A percentile compares a stretch with the other conserved stretches of the same genome.
These are phyloP conservation scores for Aspergillus jensenii DNA, from an alignment of 2,329 filamentous ascomycete species.

Conservation along the genomic window DNA sequence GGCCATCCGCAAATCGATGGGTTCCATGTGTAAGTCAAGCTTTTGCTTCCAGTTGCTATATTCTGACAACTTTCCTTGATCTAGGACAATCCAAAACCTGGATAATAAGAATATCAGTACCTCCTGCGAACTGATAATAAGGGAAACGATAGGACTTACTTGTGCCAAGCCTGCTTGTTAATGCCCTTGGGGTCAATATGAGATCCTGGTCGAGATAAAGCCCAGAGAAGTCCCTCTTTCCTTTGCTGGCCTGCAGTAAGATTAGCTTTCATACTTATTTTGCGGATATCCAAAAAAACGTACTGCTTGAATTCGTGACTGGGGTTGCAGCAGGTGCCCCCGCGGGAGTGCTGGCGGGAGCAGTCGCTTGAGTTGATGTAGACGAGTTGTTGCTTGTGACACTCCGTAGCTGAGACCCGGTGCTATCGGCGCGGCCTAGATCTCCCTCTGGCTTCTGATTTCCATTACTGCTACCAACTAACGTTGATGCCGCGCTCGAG, in stretches of 20 bases:
- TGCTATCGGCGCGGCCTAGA: conserved; percentile 71
- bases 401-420: conserved; percentile 64
- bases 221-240: conserved; percentile 95
- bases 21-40: conserved; percentile 94
- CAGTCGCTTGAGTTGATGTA: conserved; percentile 38
- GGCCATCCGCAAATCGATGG: conserved; percentile 94
- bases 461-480: conserved; percentile 45
- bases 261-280: conserved; percentile 42
- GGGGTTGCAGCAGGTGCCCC: conserved; percentile 22
- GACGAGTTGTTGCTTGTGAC: conserved; percentile 50
- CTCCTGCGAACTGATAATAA: background rate
- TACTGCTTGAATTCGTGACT: conserved; percentile 22
- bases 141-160: conserved; percentile 58
- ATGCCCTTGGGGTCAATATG: conserved; percentile 93
- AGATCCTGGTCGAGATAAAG: conserved; percentile 84
- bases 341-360: conserved; percentile 17
- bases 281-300: conserved; percentile 25
- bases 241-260: conserved; percentile 64
- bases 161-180: conserved; percentile 98
- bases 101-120: background rate
- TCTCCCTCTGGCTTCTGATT: conserved; percentile 65
- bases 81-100: conserved; percentile 97
- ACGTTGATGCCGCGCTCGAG: conserved; percentile 33
- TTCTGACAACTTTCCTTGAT: conserved; percentile 93
- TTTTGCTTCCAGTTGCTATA: conserved; percentile 99